phyloP scores from a whole-genome alignment of 1,284 basidiomycete genomes.

The Apiotrichum siamense region DNA sequence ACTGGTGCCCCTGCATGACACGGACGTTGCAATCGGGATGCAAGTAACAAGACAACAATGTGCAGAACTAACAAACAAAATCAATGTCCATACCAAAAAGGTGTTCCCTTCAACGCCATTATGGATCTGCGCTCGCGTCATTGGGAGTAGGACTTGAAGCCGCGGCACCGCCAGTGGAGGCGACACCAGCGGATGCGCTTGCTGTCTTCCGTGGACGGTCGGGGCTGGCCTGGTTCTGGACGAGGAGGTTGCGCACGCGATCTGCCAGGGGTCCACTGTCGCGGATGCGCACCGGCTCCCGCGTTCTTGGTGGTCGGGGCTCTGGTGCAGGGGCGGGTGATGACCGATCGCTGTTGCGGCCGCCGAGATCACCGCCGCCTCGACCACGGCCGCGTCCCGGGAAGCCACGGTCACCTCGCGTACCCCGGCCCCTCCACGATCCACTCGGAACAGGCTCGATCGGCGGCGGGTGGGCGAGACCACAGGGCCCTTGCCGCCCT shows the following conservation, averaged over 20 bases:
- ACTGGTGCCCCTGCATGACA: too few species aligned
- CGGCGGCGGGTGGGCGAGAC: conserved; percentile 33
- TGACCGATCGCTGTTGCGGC: neutral
- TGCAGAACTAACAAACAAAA: too few species aligned
- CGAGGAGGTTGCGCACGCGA: conserved; percentile 28
- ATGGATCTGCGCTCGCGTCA: neutral
- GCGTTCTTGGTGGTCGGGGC: conserved; percentile 7
- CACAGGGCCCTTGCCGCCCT: conserved; percentile 30
- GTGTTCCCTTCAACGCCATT: too few species aligned
- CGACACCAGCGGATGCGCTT: neutral
- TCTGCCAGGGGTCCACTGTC: conserved; percentile 27
- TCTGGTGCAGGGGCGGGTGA: neutral
- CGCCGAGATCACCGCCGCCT: neutral
- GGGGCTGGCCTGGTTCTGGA: conserved; percentile 23
- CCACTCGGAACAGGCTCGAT: conserved; percentile 10
- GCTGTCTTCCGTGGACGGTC: neutral
- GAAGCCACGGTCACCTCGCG: too few species aligned
- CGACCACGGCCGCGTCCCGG: conserved; percentile 3
- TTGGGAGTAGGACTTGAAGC: too few species aligned
- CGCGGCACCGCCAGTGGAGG: too few species aligned
- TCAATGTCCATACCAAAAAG: too few species aligned
- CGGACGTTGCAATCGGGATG: too few species aligned
- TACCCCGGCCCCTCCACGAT: neutral
- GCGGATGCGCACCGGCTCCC: conserved; percentile 30
- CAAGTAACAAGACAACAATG: too few species aligned